Evolutionary conservation across 805 yeast genomes (phyloP), one percentile per base, ranked within the genome.

Genomic region (Candida sithepensis): DNA sequence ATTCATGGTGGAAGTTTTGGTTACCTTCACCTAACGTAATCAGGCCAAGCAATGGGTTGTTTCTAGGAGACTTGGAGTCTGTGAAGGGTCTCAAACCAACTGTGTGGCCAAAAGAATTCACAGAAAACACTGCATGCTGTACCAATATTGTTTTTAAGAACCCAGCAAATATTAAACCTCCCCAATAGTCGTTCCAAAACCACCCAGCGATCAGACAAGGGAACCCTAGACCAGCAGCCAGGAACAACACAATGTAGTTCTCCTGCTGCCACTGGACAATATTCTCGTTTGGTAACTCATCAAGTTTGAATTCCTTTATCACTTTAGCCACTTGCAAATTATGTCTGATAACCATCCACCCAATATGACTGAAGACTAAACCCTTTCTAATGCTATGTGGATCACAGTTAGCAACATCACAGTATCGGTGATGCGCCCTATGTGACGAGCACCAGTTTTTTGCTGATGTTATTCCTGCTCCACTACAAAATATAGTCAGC

Each of bases 1-100:
- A 91, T 69, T 89, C 96, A 70, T 92, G 97, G 70, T 91, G 98
- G 71, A 86, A 92, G 69, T 90, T 91, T 66, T 89, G 95, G 67
- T 82, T 82, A 4, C 96, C 92, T 68, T 91, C 97, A 12, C 98
- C 98, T 61, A 85, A 82, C 0, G 96, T 85, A 14, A 88, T 72
- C 14, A 81, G 61, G 20, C 82, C 82, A 22, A 82, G 76, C 42
- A 79, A 64, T 16, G 82, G 80, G 61, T 75, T 89, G 72, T 80
- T 87, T 61, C 78, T 76, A 57, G 81, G 92, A 49, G 95, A 79
- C 58, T 85, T 85, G 41, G 81, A 78, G 64, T 81, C 87, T 57
- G 82, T 87, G 63, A 78, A 84, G 0, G 95, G 86, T 55, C 85
- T 82, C 26, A 82, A 77, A 7, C 91, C 91, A 33, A 84, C 69